Conservation (phyloP, 805 yeast species). For the Kluyveromyces aestuarii region DNA sequence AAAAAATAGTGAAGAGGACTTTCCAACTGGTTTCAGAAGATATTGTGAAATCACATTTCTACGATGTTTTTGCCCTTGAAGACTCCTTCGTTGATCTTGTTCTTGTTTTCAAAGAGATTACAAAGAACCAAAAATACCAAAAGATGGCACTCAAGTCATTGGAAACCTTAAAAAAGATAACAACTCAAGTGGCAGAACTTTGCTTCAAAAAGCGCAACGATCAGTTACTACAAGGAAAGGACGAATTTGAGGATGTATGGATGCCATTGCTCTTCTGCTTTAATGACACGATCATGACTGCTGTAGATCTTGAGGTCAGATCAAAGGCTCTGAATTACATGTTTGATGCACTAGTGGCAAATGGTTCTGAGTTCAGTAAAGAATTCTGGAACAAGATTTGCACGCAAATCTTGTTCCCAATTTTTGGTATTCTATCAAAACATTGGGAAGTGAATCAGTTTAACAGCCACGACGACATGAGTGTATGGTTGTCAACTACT, state of each 20-base stretch:
- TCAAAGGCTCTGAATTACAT: slow-evolving; percentile 75
- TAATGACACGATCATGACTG: slow-evolving; percentile 84
- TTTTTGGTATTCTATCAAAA: slow-evolving; percentile 68
- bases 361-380: slow-evolving; percentile 67
- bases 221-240: slow-evolving; percentile 28
- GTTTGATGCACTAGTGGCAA: slow-evolving; percentile 71
- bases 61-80: slow-evolving; percentile 59
- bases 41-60: slow-evolving; percentile 54
- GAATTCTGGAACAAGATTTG: slow-evolving; percentile 81
- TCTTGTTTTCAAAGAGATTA: slow-evolving; percentile 67
- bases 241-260: slow-evolving; percentile 55
- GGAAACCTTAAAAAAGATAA: slow-evolving; percentile 57
- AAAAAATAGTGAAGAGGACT: slow-evolving; percentile 52
- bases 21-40: slow-evolving; percentile 48
- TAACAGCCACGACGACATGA: slow-evolving; percentile 69
- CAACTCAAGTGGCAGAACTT: slow-evolving; percentile 46
- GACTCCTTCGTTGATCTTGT: slow-evolving; percentile 53
- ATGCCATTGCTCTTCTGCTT: slow-evolving; percentile 80
- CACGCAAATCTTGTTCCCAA: slow-evolving; percentile 74
- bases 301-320: slow-evolving; percentile 89
- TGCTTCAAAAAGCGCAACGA: slow-evolving; percentile 23
- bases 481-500: slow-evolving; percentile 96
- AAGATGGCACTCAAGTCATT: slow-evolving; percentile 73
- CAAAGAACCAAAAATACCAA: slow-evolving; percentile 78
- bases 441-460: slow-evolving; percentile 66